phyloP scores from a whole-genome alignment of 352 stramenopile species.

The Phytophthora megakarya region DNA sequence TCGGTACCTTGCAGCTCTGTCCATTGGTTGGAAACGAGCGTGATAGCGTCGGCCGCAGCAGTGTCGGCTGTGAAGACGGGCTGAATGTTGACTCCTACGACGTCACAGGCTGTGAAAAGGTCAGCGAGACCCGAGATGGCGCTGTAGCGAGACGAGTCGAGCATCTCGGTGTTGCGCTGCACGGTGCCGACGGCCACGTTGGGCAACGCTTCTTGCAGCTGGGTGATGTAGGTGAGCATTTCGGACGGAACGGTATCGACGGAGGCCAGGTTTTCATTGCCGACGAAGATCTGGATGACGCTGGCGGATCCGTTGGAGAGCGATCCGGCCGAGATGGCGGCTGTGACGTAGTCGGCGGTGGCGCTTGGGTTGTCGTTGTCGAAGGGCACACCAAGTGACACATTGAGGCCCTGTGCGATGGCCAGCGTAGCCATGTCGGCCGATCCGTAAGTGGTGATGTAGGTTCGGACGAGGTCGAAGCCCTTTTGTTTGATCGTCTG shows the following conservation, averaged over 20 bases:
- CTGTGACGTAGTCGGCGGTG: constrained; percentile 42
- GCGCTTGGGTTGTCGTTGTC: constrained; percentile 37
- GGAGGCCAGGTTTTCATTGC: constrained; percentile 60
- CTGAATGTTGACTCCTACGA: constrained; percentile 78
- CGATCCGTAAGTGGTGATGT: constrained; percentile 46
- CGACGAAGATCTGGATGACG: constrained; percentile 61
- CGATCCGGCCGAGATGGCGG: constrained; percentile 37
- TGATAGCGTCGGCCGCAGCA: constrained; percentile 44
- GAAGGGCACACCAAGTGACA: constrained; percentile 54
- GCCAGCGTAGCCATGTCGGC: constrained; percentile 50
- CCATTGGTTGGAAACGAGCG: constrained; percentile 51
- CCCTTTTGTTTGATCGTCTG: constrained; percentile 48
- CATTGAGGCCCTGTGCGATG: constrained; percentile 50
- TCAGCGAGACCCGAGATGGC: constrained; percentile 41
- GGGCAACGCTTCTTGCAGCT: constrained; percentile 40
- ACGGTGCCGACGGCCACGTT: constrained; percentile 49
- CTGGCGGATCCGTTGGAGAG: constrained; percentile 38
- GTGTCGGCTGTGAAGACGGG: constrained; percentile 56
- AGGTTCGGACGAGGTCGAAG: constrained; percentile 56
- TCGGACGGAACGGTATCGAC: constrained; percentile 37
- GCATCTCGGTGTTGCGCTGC: constrained; percentile 56
- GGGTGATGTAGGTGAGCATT: constrained; percentile 49
- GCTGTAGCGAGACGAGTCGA: constrained; percentile 44
- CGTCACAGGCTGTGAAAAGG: constrained; percentile 58
- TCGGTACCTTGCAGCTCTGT: constrained; percentile 38